Conservation (phyloP, 2,329 filamentous ascomycete genomes). For the Colletotrichum sp. region DNA sequence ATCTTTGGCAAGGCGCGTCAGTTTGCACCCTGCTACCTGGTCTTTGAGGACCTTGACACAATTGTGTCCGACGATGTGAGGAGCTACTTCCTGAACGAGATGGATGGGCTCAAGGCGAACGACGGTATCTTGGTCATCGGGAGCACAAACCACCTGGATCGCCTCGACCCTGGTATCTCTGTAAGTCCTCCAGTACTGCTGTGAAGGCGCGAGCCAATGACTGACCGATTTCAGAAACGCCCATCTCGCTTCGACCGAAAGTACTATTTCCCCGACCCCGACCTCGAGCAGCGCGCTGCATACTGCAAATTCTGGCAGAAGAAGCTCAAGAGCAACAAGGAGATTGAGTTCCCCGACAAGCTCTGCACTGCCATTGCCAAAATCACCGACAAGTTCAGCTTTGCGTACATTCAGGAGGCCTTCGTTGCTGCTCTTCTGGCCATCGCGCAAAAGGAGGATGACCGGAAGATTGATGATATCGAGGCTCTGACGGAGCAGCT, state of each 20-base stretch:
- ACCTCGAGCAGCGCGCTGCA: slow-evolving; percentile 55
- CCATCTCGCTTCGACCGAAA: slow-evolving; percentile 72
- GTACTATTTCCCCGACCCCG: slow-evolving; percentile 67
- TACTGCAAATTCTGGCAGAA: slow-evolving; percentile 70
- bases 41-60: slow-evolving; percentile 76
- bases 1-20: slow-evolving; percentile 66
- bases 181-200: slow-evolving; percentile 31
- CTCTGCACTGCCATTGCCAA: slow-evolving; percentile 64
- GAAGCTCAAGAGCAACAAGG: slow-evolving; percentile 60
- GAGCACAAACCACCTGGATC: slow-evolving; percentile 70
- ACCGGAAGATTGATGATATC: slow-evolving; percentile 24
- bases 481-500: slow-evolving; percentile 32
- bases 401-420: slow-evolving; percentile 73
- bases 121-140: slow-evolving; percentile 75
- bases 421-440: slow-evolving; percentile 68
- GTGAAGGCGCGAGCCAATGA: too few species aligned
- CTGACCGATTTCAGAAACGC: slow-evolving; percentile 50
- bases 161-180: slow-evolving; percentile 69
- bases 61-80: slow-evolving; percentile 65
- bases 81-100: slow-evolving; percentile 75
- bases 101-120: slow-evolving; percentile 72
- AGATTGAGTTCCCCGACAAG: slow-evolving; percentile 64
- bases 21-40: slow-evolving; percentile 70
- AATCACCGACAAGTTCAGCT: slow-evolving; percentile 70
- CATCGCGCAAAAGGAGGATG: slow-evolving; percentile 48